phyloP scores from a whole-genome alignment of 192 early-diverging fungal genomes.

The Coemansia sp. region DNA sequence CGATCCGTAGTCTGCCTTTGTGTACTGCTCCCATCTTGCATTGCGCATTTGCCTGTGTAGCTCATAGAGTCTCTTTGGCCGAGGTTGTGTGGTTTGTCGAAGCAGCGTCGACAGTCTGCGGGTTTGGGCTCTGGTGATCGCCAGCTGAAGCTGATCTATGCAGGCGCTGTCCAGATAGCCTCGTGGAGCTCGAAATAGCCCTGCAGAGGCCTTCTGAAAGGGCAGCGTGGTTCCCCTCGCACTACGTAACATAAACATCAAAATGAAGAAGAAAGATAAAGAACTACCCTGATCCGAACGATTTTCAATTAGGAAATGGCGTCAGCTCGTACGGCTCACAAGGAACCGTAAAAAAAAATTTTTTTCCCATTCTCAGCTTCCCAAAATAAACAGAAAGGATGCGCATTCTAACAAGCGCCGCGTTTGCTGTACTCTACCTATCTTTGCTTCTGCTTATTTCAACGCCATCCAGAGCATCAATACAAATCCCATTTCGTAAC shows the following conservation, averaged over 20 bases:
- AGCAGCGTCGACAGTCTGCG: not conserved
- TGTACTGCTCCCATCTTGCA: slow-evolving; percentile 44
- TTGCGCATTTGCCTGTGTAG: slow-evolving; percentile 33
- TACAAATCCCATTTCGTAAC: not conserved
- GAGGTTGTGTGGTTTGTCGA: not conserved
- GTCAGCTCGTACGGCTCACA: no score
- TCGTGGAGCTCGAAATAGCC: no score
- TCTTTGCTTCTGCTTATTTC: slow-evolving; percentile 20
- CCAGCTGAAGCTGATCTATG: no score
- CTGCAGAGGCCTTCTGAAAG: no score
- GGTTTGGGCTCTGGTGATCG: not conserved
- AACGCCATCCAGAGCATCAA: not conserved
- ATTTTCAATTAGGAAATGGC: not conserved
- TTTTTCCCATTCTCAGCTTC: slow-evolving; percentile 5
- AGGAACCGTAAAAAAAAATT: not conserved
- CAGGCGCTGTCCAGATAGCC: no score
- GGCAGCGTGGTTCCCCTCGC: not conserved
- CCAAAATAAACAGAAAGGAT: slow-evolving; percentile 12
- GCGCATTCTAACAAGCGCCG: slow-evolving; percentile 15
- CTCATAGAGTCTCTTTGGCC: not conserved
- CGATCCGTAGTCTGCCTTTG: slow-evolving; percentile 46
- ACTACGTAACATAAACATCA: slow-evolving; percentile 7
- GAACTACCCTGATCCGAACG: slow-evolving; percentile 1
- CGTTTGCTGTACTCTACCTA: slow-evolving; percentile 19
- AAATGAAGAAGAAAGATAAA: not conserved